These are phyloP conservation scores for Mycena sp. DNA, from an alignment of 1,284 basidiomycete genomes.

Conservation along the genomic window DNA sequence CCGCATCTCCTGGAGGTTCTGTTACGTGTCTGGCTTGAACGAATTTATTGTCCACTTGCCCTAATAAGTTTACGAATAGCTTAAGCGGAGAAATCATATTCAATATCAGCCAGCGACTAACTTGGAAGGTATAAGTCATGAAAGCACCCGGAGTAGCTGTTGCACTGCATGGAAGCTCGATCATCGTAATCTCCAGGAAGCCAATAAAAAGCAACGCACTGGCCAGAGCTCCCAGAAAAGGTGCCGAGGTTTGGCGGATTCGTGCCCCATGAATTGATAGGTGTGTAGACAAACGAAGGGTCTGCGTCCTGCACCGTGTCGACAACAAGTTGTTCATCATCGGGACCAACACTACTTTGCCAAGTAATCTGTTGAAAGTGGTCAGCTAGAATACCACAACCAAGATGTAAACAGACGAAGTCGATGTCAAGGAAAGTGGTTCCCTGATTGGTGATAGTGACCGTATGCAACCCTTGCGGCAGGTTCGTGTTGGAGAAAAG, in stretches of 20 bases:
- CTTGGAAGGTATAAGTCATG: slow-evolving; percentile 32
- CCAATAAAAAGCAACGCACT: slow-evolving; percentile 37
- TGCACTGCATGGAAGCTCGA: slow-evolving; percentile 27
- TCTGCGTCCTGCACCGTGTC: slow-evolving; percentile 35
- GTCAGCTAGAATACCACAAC: background rate
- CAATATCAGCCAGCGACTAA: background rate
- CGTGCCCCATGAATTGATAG: slow-evolving; percentile 29
- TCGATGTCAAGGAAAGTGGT: slow-evolving; percentile 40
- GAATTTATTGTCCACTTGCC: slow-evolving; percentile 14
- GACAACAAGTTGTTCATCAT: slow-evolving; percentile 28
- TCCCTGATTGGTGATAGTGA: slow-evolving; percentile 38
- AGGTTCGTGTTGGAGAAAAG: slow-evolving; percentile 36
- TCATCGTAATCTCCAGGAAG: background rate
- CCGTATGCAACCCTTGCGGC: slow-evolving; percentile 32
- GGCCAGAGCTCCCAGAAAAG: slow-evolving; percentile 44
- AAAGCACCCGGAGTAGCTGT: slow-evolving; percentile 31
- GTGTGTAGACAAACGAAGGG: slow-evolving; percentile 31
- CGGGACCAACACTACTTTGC: slow-evolving; percentile 31
- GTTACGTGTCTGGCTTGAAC: background rate
- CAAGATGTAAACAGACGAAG: slow-evolving; percentile 33
- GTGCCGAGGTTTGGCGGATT: slow-evolving; percentile 30
- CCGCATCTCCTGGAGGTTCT: slow-evolving; percentile 43
- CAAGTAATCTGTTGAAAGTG: slow-evolving; percentile 29
- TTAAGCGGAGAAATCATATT: background rate
- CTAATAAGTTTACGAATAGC: slow-evolving; percentile 7